Conservation (phyloP, 257 asterid species). For the Catharanthus roseus region DNA sequence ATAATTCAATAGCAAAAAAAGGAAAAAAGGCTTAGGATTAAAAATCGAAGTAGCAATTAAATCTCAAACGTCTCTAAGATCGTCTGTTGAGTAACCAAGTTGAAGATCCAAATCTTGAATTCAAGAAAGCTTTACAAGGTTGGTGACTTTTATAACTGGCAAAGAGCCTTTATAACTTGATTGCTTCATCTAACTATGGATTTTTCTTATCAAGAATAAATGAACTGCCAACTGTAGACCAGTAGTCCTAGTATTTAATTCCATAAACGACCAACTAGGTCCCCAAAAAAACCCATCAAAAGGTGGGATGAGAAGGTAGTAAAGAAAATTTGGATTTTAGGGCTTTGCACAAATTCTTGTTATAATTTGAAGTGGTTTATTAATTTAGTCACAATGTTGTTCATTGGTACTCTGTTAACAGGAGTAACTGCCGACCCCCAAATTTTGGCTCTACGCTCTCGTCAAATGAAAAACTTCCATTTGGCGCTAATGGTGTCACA, state of each 20-base stretch:
- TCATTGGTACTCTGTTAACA: slow-evolving; percentile 22
- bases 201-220: neutral
- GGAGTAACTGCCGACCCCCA: slow-evolving; percentile 74
- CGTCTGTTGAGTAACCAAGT: too few species aligned
- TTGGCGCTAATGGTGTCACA: slow-evolving; percentile 86
- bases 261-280: neutral
- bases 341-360: neutral
- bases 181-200: neutral
- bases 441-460: slow-evolving; percentile 57
- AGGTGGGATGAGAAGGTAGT: neutral
- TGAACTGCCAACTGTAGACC: neutral
- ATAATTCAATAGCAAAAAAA: too few species aligned
- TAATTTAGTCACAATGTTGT: neutral
- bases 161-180: neutral
- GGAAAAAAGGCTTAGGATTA: too few species aligned
- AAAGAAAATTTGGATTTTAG: neutral
- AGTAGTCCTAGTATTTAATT: neutral
- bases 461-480: slow-evolving; percentile 93
- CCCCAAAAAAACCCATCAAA: too few species aligned
- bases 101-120: too few species aligned
- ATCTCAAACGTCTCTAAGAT: too few species aligned
- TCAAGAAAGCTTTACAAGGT: neutral
- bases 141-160: too few species aligned
- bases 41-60: too few species aligned
- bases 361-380: neutral